These are phyloP conservation scores for Cercospora brassicicola DNA, from an alignment of 2,329 filamentous ascomycete genomes.

Conservation along the genomic window DNA sequence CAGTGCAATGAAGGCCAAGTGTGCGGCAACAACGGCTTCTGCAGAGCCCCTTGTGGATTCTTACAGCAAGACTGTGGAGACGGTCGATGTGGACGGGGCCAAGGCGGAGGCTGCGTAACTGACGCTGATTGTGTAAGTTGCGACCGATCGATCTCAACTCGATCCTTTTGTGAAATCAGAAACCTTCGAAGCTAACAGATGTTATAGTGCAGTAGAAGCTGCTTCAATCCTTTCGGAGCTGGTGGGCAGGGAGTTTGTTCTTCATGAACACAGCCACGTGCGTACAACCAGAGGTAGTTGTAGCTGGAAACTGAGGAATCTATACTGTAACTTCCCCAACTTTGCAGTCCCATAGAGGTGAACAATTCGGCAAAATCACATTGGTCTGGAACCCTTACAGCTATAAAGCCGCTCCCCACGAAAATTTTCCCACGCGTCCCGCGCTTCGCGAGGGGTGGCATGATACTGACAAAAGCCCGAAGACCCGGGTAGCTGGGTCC, in stretches of 20 bases:
- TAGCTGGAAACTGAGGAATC: neutral
- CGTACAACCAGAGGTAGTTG: neutral
- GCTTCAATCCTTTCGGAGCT: neutral
- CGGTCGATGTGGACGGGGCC: neutral
- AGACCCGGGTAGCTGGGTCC: neutral
- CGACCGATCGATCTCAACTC: neutral
- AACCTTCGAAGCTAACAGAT: neutral
- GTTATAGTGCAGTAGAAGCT: neutral
- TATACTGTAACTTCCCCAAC: neutral
- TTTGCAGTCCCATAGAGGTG: neutral
- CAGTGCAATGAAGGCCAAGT: neutral
- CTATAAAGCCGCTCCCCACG: neutral
- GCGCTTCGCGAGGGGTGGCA: neutral
- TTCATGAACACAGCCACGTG: neutral
- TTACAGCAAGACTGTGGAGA: neutral
- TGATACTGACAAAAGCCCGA: neutral
- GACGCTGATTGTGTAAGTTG: neutral
- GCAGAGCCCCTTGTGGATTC: neutral
- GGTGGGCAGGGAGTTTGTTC: neutral
- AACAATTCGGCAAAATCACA: too few relatives aligned
- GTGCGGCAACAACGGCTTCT: neutral
- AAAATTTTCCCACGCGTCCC: neutral
- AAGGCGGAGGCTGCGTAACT: neutral
- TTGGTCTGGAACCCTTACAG: too few relatives aligned
- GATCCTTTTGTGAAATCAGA: neutral